phyloP scores from a whole-genome alignment of 2,329 filamentous ascomycete species.

The Aaosphaeria pasadenensis region DNA sequence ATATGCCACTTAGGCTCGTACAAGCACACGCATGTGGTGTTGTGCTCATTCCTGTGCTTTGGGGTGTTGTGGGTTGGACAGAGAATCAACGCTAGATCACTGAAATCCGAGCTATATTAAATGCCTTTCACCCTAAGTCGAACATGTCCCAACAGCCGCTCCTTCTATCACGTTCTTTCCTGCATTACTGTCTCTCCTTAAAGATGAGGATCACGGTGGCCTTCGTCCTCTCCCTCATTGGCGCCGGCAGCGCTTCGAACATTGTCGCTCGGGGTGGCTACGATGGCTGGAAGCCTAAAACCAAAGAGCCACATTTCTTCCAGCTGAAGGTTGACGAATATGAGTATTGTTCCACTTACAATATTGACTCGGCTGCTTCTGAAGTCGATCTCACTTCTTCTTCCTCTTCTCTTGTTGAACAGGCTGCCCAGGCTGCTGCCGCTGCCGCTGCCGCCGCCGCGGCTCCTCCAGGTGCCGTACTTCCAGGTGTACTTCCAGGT shows the following conservation, averaged over 20 bases:
- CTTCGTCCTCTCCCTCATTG: constrained; percentile 12
- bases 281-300: constrained; percentile 19
- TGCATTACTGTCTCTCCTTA: constrained; percentile 13
- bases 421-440: background rate
- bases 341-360: constrained; percentile 9
- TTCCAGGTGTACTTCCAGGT: constrained; percentile 6
- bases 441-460: background rate
- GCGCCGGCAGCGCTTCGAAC: constrained; percentile 14
- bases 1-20: background rate
- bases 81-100: too few species aligned
- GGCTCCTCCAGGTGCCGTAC: constrained; percentile 12
- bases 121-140: constrained; percentile 18
- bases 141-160: constrained; percentile 15
- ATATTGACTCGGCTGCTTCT: background rate
- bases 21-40: too few species aligned
- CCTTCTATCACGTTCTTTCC: constrained; percentile 15
- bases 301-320: constrained; percentile 22
- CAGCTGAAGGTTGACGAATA: constrained; percentile 18
- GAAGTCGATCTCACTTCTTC: background rate
- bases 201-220: constrained; percentile 18
- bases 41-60: too few species aligned
- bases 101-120: constrained; percentile 14
- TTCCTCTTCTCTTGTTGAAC: background rate
- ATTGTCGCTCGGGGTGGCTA: constrained; percentile 3
- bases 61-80: too few species aligned